Percentiles rank a stretch among this genome's conserved stretches.
These are phyloP conservation scores for Pseudocercospora vitis DNA, from an alignment of 2,329 filamentous ascomycete species.

Conservation along the genomic window DNA sequence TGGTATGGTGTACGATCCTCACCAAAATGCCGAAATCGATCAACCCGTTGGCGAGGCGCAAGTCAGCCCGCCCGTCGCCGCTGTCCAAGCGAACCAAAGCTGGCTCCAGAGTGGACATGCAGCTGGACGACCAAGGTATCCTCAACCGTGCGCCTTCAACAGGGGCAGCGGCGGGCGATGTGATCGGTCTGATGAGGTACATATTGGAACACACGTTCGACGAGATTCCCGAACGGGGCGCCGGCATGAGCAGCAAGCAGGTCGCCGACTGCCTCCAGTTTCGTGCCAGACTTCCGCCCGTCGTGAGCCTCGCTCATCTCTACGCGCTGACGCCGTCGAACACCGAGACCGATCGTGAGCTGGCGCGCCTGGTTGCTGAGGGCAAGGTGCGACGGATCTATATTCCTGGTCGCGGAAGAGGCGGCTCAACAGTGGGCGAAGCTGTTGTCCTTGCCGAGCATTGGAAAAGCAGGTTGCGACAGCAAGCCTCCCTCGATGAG, in stretches of 20 bases:
- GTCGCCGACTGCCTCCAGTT: conserved; percentile 65
- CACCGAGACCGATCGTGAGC: conserved; percentile 66
- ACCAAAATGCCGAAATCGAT: conserved; percentile 32
- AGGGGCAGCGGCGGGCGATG: conserved; percentile 62
- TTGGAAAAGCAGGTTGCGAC: conserved; percentile 47
- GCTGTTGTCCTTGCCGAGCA: conserved; percentile 61
- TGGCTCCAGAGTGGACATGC: conserved; percentile 23
- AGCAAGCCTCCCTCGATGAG: conserved; percentile 30
- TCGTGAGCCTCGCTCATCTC: conserved; percentile 67
- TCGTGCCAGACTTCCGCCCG: conserved; percentile 58
- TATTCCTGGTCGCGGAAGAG: conserved; percentile 61
- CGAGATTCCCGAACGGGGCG: conserved; percentile 56
- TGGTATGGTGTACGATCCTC: too few relatives aligned
- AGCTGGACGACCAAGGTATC: conserved; percentile 62
- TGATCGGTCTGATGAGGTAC: conserved; percentile 53
- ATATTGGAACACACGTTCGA: conserved; percentile 64
- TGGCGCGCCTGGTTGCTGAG: conserved; percentile 59
- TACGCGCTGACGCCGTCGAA: conserved; percentile 63
- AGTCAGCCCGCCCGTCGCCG: conserved; percentile 37
- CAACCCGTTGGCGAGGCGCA: conserved; percentile 40
- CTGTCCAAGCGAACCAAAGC: conserved; percentile 42
- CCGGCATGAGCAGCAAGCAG: conserved; percentile 64
- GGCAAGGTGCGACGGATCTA: conserved; percentile 63
- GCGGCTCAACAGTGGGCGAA: conserved; percentile 61
- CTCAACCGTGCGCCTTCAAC: conserved; percentile 56